Percentiles rank a stretch among this genome's conserved stretches.
These are phyloP conservation scores for Trichosporon sp. DNA, from an alignment of 1,284 basidiomycete species.

Conservation along the genomic window DNA sequence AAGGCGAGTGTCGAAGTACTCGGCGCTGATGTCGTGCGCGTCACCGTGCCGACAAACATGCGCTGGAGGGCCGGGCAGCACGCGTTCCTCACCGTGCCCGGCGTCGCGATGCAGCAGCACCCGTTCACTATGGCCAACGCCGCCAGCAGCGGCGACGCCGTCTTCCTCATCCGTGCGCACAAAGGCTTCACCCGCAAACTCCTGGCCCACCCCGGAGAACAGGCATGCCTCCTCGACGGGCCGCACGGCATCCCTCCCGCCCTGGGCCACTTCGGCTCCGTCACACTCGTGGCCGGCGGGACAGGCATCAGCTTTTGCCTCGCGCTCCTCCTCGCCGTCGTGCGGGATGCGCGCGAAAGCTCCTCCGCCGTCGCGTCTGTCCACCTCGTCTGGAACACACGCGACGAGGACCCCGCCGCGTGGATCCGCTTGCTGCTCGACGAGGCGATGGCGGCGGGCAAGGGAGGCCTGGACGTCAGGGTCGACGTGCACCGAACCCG, in stretches of 20 bases:
- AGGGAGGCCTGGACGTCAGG: neutral
- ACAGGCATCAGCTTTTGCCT: slow-evolving; percentile 41
- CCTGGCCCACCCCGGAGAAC: slow-evolving; percentile 11
- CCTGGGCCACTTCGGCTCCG: slow-evolving; percentile 27
- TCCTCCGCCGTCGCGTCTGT: slow-evolving; percentile 22
- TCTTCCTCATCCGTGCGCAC: slow-evolving; percentile 17
- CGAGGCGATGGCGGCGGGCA: neutral
- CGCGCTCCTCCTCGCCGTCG: slow-evolving; percentile 29
- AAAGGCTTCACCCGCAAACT: slow-evolving; percentile 36
- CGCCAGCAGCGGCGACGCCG: slow-evolving; percentile 9
- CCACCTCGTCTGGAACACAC: slow-evolving; percentile 36
- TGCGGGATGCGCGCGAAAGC: slow-evolving; percentile 26
- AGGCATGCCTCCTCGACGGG: slow-evolving; percentile 36
- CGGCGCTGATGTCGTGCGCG: slow-evolving; percentile 47
- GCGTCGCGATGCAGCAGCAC: slow-evolving; percentile 37
- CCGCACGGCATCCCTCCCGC: slow-evolving; percentile 35
- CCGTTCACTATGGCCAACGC: slow-evolving; percentile 42
- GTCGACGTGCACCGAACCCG: slow-evolving; percentile 24
- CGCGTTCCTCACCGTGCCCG: slow-evolving; percentile 35
- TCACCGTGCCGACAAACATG: slow-evolving; percentile 12
- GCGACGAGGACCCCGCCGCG: neutral
- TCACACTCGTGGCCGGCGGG: slow-evolving; percentile 42
- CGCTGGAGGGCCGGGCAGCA: slow-evolving; percentile 38
- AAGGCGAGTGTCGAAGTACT: slow-evolving; percentile 51
- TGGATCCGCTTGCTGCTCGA: slow-evolving; percentile 11